Percentiles rank a stretch among this genome's conserved stretches.
phyloP scores from a whole-genome alignment of 345 rosid species.

The Eucalyptus paniculata region DNA sequence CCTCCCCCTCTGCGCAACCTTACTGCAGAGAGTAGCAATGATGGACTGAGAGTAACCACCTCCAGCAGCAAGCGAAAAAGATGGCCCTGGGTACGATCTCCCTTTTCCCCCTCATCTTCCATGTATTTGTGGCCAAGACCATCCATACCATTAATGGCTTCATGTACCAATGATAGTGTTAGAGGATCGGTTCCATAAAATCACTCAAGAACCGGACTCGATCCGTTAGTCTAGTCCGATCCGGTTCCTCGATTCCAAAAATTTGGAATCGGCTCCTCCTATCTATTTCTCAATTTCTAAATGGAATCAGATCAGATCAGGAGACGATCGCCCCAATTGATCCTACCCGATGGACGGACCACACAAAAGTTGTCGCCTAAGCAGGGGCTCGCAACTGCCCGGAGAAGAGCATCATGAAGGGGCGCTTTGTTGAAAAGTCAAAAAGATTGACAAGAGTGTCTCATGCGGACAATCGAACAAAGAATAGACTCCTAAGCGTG shows the following conservation, averaged over 20 bases:
- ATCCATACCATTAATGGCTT: fast-evolving
- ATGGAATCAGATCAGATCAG: too few species aligned
- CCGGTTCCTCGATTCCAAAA: fast-evolving
- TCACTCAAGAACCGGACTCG: fast-evolving
- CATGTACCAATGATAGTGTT: too few species aligned
- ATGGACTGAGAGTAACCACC: too few species aligned
- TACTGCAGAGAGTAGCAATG: too few species aligned
- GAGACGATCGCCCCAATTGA: fast-evolving
- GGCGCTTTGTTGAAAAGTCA: neutral
- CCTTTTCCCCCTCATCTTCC: too few species aligned
- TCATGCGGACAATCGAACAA: neutral
- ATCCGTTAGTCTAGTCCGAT: fast-evolving
- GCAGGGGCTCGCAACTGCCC: neutral
- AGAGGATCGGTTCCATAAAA: fast-evolving
- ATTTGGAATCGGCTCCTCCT: fast-evolving
- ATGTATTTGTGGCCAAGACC: fast-evolving
- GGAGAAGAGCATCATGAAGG: neutral
- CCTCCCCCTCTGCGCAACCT: too few species aligned
- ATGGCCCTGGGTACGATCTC: too few species aligned
- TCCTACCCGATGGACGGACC: neutral
- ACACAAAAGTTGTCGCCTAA: neutral
- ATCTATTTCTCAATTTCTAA: fast-evolving
- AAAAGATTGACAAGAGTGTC: neutral
- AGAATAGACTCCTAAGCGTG: neutral
- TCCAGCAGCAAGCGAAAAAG: too few species aligned